These are phyloP conservation scores for Conringia planisiliqua DNA, from an alignment of 345 rosid genomes.

Conservation along the genomic window DNA sequence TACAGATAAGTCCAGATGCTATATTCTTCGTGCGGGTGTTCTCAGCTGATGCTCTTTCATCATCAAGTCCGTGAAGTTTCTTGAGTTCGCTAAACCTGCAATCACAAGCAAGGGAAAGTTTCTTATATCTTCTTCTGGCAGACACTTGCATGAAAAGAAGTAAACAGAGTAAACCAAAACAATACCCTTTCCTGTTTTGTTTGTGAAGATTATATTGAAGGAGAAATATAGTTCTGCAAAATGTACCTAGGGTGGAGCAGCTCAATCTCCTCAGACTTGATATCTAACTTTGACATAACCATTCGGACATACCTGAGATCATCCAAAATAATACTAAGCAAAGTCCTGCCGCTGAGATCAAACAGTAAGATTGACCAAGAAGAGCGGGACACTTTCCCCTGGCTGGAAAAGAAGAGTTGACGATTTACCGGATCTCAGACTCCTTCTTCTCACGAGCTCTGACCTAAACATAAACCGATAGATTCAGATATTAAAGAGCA, in stretches of 20 bases:
- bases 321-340: neutral
- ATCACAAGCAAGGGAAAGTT: neutral
- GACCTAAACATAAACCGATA: constrained; percentile 43
- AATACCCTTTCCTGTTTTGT: neutral
- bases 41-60: constrained; percentile 55
- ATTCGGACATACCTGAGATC: constrained; percentile 70
- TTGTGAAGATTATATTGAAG: neutral
- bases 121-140: neutral
- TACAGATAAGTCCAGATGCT: constrained; percentile 79
- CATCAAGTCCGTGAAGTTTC: constrained; percentile 71
- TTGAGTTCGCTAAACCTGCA: constrained; percentile 80
- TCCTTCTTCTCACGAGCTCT: constrained; percentile 86
- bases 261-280: constrained; percentile 50
- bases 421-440: constrained; percentile 80
- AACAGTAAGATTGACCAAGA: neutral
- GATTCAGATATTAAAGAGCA: constrained; percentile 19
- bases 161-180: neutral
- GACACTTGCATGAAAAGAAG: neutral
- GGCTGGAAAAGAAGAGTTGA: neutral
- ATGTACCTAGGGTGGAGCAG: constrained; percentile 74
- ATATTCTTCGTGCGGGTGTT: constrained; percentile 68
- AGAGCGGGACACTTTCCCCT: neutral
- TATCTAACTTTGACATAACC: constrained; percentile 57
- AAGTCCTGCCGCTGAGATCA: neutral
- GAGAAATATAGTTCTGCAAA: neutral